Conservation (phyloP, 2,329 filamentous ascomycete genomes). For the Scedosporium boydii region DNA sequence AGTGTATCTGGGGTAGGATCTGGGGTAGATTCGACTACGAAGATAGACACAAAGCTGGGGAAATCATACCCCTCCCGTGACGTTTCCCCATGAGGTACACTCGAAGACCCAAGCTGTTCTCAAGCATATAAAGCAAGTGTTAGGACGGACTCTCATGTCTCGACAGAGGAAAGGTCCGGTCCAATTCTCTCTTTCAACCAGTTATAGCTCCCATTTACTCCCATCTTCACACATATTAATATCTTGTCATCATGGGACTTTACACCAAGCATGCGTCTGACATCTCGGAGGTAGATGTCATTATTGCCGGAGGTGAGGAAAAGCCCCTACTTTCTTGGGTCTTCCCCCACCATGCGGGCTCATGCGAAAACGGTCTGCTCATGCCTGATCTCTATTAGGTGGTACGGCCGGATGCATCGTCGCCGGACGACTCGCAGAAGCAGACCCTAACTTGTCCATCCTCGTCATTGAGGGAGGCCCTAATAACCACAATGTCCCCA, state of each 20-base stretch:
- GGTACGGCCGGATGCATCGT: constrained; percentile 18
- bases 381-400: constrained; percentile 11
- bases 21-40: background rate
- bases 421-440: constrained; percentile 16
- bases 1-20: background rate
- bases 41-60: background rate
- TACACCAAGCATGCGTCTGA: constrained; percentile 15
- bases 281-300: constrained; percentile 37
- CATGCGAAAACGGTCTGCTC: background rate
- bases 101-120: too few relatives aligned
- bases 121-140: too few relatives aligned
- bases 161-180: too few relatives aligned
- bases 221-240: background rate
- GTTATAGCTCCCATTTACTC: background rate
- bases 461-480: constrained; percentile 19
- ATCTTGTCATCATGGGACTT: constrained; percentile 12
- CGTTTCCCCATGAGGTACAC: background rate
- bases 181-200: background rate
- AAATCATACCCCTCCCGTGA: background rate
- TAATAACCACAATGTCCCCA: constrained; percentile 16
- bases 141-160: too few relatives aligned
- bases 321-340: background rate
- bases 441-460: constrained; percentile 16
- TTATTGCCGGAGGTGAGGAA: constrained; percentile 35
- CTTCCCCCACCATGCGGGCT: background rate